A percentile compares a stretch with the other conserved stretches of the same genome.
phyloP scores from a whole-genome alignment of 225 moss, liverwort and hornwort genomes.

The Polytrichum formosum region DNA sequence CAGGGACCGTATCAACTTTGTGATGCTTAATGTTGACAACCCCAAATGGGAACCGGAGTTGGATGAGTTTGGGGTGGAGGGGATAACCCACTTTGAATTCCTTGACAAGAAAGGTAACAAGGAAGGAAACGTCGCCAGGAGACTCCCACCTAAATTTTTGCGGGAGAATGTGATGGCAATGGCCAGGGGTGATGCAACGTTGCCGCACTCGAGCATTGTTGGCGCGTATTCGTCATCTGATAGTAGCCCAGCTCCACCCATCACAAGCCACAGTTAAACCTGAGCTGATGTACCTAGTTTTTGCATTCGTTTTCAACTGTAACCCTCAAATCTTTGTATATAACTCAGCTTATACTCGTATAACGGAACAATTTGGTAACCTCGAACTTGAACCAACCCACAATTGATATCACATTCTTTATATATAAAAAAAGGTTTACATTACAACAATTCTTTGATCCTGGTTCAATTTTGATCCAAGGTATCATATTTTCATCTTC shows the following conservation, averaged over 20 bases:
- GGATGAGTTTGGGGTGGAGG: slow-evolving; percentile 98
- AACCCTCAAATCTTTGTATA: no score
- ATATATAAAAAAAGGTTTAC: no score
- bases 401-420: no score
- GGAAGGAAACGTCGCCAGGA: slow-evolving; percentile 88
- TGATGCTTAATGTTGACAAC: slow-evolving; percentile 99
- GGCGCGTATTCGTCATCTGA: slow-evolving; percentile 79
- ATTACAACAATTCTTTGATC: no score
- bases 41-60: slow-evolving; percentile 89
- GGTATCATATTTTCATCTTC: no score
- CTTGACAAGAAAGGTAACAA: slow-evolving; percentile 86
- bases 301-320: no score
- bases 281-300: slow-evolving; percentile 10
- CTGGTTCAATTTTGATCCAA: no score
- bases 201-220: slow-evolving; percentile 82
- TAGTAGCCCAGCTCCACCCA: slow-evolving; percentile 73
- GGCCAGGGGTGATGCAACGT: slow-evolving; percentile 64
- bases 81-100: slow-evolving; percentile 93
- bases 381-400: no score
- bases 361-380: no score
- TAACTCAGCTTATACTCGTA: no score
- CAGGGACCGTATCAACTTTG: slow-evolving; percentile 94
- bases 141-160: slow-evolving; percentile 68
- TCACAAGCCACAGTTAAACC: slow-evolving; percentile 66
- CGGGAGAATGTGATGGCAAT: slow-evolving; percentile 89